These are phyloP conservation scores for Farysia itapuensis DNA, from an alignment of 1,284 basidiomycete species.

Conservation along the genomic window DNA sequence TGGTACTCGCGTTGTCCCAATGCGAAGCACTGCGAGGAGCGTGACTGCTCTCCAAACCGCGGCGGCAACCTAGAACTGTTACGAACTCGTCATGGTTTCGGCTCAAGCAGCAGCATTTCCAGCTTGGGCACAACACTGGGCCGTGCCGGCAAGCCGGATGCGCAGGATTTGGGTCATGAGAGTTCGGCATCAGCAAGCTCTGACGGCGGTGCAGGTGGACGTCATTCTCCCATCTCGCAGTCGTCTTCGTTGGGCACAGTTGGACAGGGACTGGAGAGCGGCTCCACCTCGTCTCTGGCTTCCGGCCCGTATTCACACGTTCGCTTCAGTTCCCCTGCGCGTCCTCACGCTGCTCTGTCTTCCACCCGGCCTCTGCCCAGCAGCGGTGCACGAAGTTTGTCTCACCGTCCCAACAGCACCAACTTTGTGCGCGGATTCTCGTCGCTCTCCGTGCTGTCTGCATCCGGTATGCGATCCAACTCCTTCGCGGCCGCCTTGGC, in stretches of 20 bases:
- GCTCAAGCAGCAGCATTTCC: conserved; percentile 27
- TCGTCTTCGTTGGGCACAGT: conserved; percentile 22
- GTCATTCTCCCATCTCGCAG: conserved; percentile 19
- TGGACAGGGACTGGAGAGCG: conserved; percentile 2
- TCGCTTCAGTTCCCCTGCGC: background rate
- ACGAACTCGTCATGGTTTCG: conserved; percentile 18
- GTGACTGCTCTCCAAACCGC: background rate
- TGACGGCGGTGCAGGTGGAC: conserved; percentile 11
- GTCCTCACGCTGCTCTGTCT: background rate
- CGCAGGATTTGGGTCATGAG: conserved; percentile 16
- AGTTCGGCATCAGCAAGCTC: conserved; percentile 13
- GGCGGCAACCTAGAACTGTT: conserved; percentile 14
- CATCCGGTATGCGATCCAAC: conserved; percentile 14
- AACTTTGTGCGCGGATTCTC: conserved; percentile 31
- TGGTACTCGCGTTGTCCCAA: conserved; percentile 51
- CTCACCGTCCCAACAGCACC: conserved; percentile 12
- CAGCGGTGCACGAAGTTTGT: conserved; percentile 8
- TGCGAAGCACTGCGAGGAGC: conserved; percentile 31
- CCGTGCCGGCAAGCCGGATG: conserved; percentile 7
- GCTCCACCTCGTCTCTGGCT: conserved; percentile 6
- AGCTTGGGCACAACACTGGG: conserved; percentile 26
- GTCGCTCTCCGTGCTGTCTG: conserved; percentile 17
- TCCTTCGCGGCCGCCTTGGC: conserved; percentile 6
- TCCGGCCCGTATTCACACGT: background rate
- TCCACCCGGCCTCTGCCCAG: background rate